A percentile compares a stretch with the other conserved stretches of the same genome.
These are phyloP conservation scores for Russula griseocarnosa DNA, from an alignment of 768 basidiomycete genomes.

Conservation along the genomic window DNA sequence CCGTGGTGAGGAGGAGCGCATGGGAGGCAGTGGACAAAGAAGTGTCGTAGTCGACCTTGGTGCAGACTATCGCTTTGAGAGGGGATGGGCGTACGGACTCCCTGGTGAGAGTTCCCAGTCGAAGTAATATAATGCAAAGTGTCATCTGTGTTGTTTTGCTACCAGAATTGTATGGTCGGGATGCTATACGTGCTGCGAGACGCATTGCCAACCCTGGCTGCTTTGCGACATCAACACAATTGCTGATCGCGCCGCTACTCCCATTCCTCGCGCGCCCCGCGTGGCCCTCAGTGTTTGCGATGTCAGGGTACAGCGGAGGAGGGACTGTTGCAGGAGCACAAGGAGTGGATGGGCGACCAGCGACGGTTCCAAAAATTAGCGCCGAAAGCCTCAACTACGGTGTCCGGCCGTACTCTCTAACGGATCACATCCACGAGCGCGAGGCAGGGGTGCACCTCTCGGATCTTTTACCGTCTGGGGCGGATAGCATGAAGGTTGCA, in stretches of 20 bases:
- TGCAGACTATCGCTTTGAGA: conserved; percentile 94
- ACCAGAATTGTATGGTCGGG: conserved; percentile 84
- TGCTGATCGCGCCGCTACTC: conserved; percentile 87
- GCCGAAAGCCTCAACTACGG: conserved; percentile 71
- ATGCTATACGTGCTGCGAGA: conserved; percentile 61
- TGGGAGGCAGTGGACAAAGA: conserved; percentile 37
- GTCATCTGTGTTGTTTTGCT: conserved; percentile 34
- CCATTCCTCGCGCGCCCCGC: conserved; percentile 55
- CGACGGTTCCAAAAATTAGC: conserved; percentile 77
- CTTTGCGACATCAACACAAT: conserved; percentile 89
- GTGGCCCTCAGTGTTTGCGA: conserved; percentile 82
- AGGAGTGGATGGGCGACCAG: conserved; percentile 63
- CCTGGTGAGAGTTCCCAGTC: conserved; percentile 78
- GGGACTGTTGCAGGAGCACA: conserved; percentile 73
- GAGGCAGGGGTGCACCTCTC: conserved; percentile 87
- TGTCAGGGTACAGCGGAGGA: conserved; percentile 94
- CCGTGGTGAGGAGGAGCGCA: conserved; percentile 57
- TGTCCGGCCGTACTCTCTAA: conserved; percentile 82
- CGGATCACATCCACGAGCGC: conserved; percentile 98
- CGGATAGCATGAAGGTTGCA: conserved; percentile 53
- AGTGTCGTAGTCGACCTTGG: conserved; percentile 90
- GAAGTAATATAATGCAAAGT: conserved; percentile 36
- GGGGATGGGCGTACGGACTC: conserved; percentile 95
- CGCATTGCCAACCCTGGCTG: conserved; percentile 97
- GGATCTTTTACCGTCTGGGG: conserved; percentile 43